A percentile compares a stretch with the other conserved stretches of the same genome.
These are phyloP conservation scores for Echinosophora koreensis DNA, from an alignment of 306 rosid species.

Conservation along the genomic window DNA sequence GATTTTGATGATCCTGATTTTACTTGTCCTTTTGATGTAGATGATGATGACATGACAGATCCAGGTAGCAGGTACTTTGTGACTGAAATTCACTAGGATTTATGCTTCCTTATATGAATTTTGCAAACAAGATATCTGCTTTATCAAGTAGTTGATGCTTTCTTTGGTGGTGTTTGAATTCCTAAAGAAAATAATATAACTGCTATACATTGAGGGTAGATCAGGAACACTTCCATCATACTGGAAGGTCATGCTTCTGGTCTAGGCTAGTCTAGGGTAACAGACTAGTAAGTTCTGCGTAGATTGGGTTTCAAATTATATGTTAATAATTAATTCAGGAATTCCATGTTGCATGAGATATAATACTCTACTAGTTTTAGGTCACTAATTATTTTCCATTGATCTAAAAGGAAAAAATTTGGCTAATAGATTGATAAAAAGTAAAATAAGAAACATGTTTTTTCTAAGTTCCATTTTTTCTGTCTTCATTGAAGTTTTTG, in stretches of 20 bases:
- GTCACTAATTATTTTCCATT: slow-evolving; percentile 3
- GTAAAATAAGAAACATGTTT: not conserved
- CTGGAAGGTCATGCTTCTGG: slow-evolving; percentile 35
- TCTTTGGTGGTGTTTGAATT: slow-evolving; percentile 15
- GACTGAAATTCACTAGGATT: slow-evolving; percentile 34
- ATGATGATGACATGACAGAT: slow-evolving; percentile 73
- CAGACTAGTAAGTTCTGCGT: slow-evolving; percentile 10
- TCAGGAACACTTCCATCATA: slow-evolving; percentile 5
- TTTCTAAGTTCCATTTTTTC: not conserved
- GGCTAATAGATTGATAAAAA: not conserved
- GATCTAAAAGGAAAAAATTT: slow-evolving; percentile 8
- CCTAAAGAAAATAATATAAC: slow-evolving; percentile 12
- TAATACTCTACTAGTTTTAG: not conserved
- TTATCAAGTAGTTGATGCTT: slow-evolving; percentile 21
- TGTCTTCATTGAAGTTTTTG: slow-evolving; percentile 2
- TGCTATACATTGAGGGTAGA: slow-evolving; percentile 24
- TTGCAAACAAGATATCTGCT: slow-evolving; percentile 21
- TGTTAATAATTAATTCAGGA: not conserved
- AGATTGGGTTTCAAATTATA: not conserved
- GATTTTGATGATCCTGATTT: slow-evolving; percentile 74
- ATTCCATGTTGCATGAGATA: slow-evolving; percentile 4
- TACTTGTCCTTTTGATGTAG: slow-evolving; percentile 80
- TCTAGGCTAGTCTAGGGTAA: slow-evolving; percentile 14
- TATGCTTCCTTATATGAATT: slow-evolving; percentile 37
- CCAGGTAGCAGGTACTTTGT: slow-evolving; percentile 79